These are phyloP conservation scores for Eucalyptus caleyi DNA, from an alignment of 345 rosid species.

Conservation along the genomic window DNA sequence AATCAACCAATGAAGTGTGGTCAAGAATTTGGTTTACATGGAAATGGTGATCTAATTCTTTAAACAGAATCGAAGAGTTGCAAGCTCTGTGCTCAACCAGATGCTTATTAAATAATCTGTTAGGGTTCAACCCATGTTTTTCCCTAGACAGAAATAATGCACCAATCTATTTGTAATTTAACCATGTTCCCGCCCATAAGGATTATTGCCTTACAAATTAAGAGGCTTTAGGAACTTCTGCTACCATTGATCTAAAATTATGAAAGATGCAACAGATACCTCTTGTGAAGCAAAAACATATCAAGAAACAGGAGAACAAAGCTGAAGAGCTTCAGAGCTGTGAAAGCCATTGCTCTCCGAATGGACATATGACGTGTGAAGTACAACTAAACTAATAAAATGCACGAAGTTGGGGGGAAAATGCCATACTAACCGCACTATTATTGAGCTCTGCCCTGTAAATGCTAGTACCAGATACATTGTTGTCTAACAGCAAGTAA, in stretches of 20 bases:
- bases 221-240: background rate
- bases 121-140: background rate
- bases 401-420: background rate
- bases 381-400: background rate
- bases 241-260: background rate
- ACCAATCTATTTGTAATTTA: background rate
- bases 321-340: background rate
- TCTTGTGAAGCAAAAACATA: background rate
- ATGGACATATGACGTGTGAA: background rate
- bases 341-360: background rate
- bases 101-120: background rate
- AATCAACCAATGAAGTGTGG: background rate
- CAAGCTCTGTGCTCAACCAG: background rate
- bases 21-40: background rate
- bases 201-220: background rate
- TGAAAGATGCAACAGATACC: background rate
- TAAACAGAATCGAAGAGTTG: background rate
- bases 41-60: background rate
- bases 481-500: constrained; percentile 71
- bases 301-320: background rate
- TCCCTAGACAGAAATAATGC: background rate
- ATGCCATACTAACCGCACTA: constrained; percentile 32
- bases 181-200: background rate
- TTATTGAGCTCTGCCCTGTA: constrained; percentile 73
- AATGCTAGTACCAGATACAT: constrained; percentile 66